Base-by-base conservation (phyloP, 2,329 filamentous ascomycete species). In the Colletotrichum theobromicola region DNA sequence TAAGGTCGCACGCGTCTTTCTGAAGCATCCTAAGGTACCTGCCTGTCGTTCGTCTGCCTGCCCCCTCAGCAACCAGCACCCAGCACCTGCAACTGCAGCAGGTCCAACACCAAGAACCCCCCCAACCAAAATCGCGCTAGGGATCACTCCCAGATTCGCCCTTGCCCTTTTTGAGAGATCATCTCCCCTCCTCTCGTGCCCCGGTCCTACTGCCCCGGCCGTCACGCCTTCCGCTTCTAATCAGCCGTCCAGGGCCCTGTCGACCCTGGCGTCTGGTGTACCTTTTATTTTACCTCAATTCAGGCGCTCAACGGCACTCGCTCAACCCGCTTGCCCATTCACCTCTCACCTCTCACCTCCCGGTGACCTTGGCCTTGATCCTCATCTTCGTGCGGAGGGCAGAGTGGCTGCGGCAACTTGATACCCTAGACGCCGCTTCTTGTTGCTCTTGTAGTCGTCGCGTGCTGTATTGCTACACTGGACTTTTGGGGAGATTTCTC, bases 151-250 rank as follows among this genome's bases (percentile, higher is more conserved):
- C 68, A 74, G 68, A 74, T 72, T 61, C 55, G 62, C 62, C 57
- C 68, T 72, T 74, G 37, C n/a, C 62, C 68, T 67, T 13, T 72
- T 67, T 55, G 55, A 67, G 57, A 67, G 34, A 58, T 37, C 62
- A 37, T 55, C 61, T 62, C 67, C 70, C 65, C 28, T 66, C 55
- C 37, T 61, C 55, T 60, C 42, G 57, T 64, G 50, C 61, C 46
- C 68, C 57, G 71, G 67, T 60, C 35, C 53, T 74, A 30, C 50
- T 57, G 50, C 66, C 67, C 71, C 35, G 34, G 57, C 66, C 60
- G 46, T 74, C 67, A 70, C 67, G 71, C 71, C 71, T 74, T 65
- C 60, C 66, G 71, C 53, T 70, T 73, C 46, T 53, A 70, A 73
- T 70, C 71, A 70, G 34, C 60, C 37, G n/a, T 34, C 60, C 67